Conservation (phyloP, 2,329 filamentous ascomycete species). For the Ceratocystis destructans region DNA sequence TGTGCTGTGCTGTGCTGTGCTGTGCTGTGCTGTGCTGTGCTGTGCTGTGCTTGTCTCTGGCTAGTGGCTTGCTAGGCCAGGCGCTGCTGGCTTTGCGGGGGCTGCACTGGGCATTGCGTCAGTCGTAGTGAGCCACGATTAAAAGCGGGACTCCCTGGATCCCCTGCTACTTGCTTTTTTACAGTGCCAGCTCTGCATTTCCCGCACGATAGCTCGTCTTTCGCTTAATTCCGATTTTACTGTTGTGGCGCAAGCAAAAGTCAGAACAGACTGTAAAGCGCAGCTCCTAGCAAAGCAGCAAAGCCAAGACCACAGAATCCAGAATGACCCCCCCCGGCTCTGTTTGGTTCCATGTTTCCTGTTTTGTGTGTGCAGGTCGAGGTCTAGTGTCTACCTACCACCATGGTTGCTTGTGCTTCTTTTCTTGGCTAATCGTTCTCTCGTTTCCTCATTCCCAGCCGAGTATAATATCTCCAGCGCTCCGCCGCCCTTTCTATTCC, state of each 20-base stretch:
- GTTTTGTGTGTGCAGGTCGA: background rate
- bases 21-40: background rate
- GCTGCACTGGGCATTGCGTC: background rate
- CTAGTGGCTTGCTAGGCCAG: background rate
- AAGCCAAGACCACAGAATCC: background rate
- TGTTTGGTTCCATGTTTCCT: background rate
- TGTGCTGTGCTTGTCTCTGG: background rate
- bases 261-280: background rate
- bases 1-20: background rate
- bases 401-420: too few relatives aligned
- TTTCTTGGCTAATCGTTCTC: too few relatives aligned
- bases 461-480: conserved; percentile 3
- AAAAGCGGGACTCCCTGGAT: background rate
- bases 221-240: conserved; percentile 5
- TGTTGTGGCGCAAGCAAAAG: conserved; percentile 4
- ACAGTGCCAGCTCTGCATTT: background rate
- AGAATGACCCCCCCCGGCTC: background rate
- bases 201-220: background rate
- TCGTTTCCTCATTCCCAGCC: background rate
- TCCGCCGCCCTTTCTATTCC: background rate
- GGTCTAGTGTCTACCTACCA: too few relatives aligned
- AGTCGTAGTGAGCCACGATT: background rate
- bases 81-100: too few relatives aligned
- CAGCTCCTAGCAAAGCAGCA: too few relatives aligned
- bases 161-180: background rate